Evolutionary conservation across 2,329 filamentous ascomycete species (phyloP), one percentile per base, ranked within the genome.

Genomic region (Nemania sp.): DNA sequence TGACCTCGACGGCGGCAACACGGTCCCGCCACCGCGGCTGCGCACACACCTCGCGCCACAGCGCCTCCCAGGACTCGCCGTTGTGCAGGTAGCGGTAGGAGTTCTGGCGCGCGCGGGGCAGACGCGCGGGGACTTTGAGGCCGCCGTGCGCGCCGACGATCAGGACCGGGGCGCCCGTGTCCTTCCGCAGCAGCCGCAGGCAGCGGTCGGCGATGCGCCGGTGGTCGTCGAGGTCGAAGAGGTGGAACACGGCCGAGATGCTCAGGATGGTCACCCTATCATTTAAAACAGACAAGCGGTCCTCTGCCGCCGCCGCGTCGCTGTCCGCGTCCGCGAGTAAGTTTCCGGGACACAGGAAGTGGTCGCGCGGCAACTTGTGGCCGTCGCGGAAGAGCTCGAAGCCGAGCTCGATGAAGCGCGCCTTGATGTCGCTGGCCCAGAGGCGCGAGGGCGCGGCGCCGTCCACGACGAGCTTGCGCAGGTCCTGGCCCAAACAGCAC

Each of bases 401-500:
- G 4, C 75, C 74, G 0, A 73, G 55, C 9, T 73, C 67, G 57
- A 76, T 69, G 59, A 76, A 72, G 2, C 63, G 65, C 2, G 64
- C 61, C 28, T 68, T 63, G 17, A 75, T 64, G 49, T 74, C 72
- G 20, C 68, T 66, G 8, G 67, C 70, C 53, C 66, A 70, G 3
- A 74, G 55, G 9, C 67, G 60, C 3, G 56, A 49, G 0, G 65
- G 51, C 0, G 62, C 63, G 0, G 61, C 69, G 15, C 72, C 73
- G 48, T 75, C 72, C 28, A 58, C 62, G 28, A 70, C 65, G 2
- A 78, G 67, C 59, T 74, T 74, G 26, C 74, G 73, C 23, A 76
- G 17, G 54, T 76, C 74, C 52, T 77, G 74, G 19, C 73, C 73
- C 17, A 76, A 66, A 58, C 75, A 76, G 54, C 68, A 71, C 14